phyloP scores from a whole-genome alignment of 805 yeast genomes.

The Yarrowia keelungensis region DNA sequence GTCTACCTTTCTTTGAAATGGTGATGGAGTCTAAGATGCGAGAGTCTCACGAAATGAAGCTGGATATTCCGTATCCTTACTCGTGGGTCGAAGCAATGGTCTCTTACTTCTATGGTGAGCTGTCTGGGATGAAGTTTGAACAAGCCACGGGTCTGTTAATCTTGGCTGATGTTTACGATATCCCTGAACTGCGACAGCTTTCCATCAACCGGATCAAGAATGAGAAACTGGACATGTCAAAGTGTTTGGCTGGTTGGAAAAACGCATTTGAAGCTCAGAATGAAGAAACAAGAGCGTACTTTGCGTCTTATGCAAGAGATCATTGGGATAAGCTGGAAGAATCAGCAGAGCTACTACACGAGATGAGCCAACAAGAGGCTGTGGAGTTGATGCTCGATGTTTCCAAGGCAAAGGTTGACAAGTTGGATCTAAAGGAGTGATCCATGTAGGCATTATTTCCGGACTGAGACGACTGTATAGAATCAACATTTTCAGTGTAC shows the following conservation, averaged over 20 bases:
- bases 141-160: not conserved
- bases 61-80: not conserved
- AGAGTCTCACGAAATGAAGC: not conserved
- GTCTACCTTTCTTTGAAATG: not conserved
- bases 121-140: not conserved
- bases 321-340: not conserved
- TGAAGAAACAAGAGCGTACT: not conserved
- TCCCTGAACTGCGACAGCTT: not conserved
- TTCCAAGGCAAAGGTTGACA: not conserved
- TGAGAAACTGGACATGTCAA: not conserved
- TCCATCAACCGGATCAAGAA: not conserved
- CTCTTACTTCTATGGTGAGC: not conserved
- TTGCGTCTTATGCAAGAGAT: not conserved
- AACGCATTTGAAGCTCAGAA: not conserved
- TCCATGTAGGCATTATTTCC: too few relatives aligned
- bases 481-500: too few relatives aligned
- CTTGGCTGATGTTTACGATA: not conserved
- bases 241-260: not conserved
- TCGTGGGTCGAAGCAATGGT: constrained; percentile 8
- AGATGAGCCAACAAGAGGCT: not conserved
- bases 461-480: too few relatives aligned
- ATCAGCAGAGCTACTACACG: not conserved
- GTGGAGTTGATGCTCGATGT: constrained; percentile 2
- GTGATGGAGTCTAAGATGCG: not conserved
- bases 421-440: not conserved